Base-by-base conservation (phyloP, 148 eudicot genomes). In the Diospyros kaki region DNA sequence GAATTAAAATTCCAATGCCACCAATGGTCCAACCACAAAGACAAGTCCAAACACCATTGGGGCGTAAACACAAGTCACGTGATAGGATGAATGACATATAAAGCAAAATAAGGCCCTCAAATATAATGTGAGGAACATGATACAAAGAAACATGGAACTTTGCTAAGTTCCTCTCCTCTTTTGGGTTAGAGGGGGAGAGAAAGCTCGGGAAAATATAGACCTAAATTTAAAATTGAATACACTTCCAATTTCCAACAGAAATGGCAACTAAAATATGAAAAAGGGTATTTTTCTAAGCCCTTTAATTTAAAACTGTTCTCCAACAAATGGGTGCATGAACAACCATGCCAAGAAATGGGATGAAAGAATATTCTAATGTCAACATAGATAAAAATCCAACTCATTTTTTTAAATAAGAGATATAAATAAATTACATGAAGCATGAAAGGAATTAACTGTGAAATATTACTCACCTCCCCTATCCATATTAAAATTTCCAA, bases 401-500 rank as follows among this genome's bases (percentile, higher is more conserved):
- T 12, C 9, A 45, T 3, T 11, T 28, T 43, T 18, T 55, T 12
- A 45, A 60, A 46, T 60, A 58, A 72, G 13, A 11, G 56, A 45
- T 60, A 28, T 14, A 62, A 56, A 39, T 11, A 7, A n/a, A 42
- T 53, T 48, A 4, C 52, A 15, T 54, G 60, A 15, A 43, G 41
- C 12, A 14, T 44, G 2, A 54, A 66, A 38, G 18, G 40, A 63
- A 64, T 44, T 74, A 14, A 45, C 14, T 46, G 39, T 58, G 58
- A 71, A 56, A 68, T 69, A 58, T 9, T 51, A 79, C 85, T 78
- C 75, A 95, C 98, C 97, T 95, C 96, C 74, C 89, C 94, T n/a
- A 92, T 92, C 92, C 93, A 92, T 73, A 95, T 86, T 64, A 95
- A 84, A 74, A 92, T 85, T 81, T 95, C 96, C 87, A 95, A 81